Evolutionary conservation across 306 rosid genomes (phyloP).

Genomic region (Casuarina cunninghamiana): DNA sequence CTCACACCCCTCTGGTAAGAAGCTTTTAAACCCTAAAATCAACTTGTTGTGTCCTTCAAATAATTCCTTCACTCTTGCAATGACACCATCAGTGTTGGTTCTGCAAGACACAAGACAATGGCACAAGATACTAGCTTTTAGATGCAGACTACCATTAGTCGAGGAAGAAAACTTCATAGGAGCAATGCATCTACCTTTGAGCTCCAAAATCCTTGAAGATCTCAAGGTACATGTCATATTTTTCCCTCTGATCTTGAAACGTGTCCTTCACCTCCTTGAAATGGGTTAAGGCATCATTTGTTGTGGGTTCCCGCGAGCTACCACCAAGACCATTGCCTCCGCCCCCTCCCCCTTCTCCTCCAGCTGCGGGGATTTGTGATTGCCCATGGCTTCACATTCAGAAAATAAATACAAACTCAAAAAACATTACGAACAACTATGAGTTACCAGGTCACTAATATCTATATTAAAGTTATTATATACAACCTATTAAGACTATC

Average conservation of each 20-base stretch:
- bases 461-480: constrained; percentile 20
- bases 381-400: constrained; percentile 60
- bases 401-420: constrained; percentile 28
- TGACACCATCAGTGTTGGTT: constrained; percentile 91
- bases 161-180: constrained; percentile 14
- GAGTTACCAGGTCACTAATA: constrained; percentile 11
- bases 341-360: constrained; percentile 32
- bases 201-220: constrained; percentile 97
- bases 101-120: constrained; percentile 43
- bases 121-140: constrained; percentile 17
- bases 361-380: constrained; percentile 55
- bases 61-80: constrained; percentile 89
- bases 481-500: constrained; percentile 7
- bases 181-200: constrained; percentile 58
- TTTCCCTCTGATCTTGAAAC: constrained; percentile 80
- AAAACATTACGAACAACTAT: background rate
- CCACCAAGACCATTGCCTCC: constrained; percentile 21
- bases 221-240: constrained; percentile 82
- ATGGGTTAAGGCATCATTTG: constrained; percentile 75
- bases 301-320: constrained; percentile 67
- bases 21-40: constrained; percentile 94
- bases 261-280: constrained; percentile 85
- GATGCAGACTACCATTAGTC: constrained; percentile 15
- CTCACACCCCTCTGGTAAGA: constrained; percentile 95
- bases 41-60: constrained; percentile 89